A percentile compares a stretch with the other conserved stretches of the same genome.
These are phyloP conservation scores for Blastocystis sp. DNA, from an alignment of 352 stramenopile genomes.

Conservation along the genomic window DNA sequence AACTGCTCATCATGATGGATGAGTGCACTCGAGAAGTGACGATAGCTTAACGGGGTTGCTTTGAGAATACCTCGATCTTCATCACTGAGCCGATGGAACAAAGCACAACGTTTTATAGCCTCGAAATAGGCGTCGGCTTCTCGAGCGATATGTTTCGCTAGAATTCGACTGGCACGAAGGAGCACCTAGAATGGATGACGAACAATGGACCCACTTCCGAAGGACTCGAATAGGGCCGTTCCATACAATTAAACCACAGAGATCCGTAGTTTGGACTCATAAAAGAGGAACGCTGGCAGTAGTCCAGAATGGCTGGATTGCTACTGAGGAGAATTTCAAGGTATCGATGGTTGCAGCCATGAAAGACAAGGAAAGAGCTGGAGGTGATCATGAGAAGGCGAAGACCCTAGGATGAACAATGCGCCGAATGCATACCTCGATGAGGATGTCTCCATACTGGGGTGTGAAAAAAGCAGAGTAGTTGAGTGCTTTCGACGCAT, in stretches of 20 bases:
- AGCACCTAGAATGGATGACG: background rate
- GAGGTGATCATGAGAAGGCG: conserved; percentile 23
- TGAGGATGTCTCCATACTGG: conserved; percentile 77
- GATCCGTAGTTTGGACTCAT: conserved; percentile 21
- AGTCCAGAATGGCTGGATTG: background rate
- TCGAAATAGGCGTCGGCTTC: background rate
- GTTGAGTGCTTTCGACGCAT: conserved; percentile 66
- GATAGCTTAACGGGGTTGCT: background rate
- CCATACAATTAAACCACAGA: conserved; percentile 18
- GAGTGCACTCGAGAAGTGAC: background rate
- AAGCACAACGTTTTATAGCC: background rate
- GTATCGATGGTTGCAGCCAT: no score
- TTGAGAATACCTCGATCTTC: background rate
- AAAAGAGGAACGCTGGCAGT: background rate
- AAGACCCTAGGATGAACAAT: background rate
- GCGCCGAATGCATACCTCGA: conserved; percentile 63
- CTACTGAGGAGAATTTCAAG: no score
- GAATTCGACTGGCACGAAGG: background rate
- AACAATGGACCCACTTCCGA: background rate
- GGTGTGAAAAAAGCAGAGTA: conserved; percentile 79
- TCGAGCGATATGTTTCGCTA: background rate
- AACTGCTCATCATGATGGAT: background rate
- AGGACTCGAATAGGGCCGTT: background rate
- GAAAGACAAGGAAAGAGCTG: background rate
- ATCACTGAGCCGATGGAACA: background rate